Evolutionary conservation across 441 rosid genomes (phyloP).

Genomic region (Euphorbia schlechtendalii): DNA sequence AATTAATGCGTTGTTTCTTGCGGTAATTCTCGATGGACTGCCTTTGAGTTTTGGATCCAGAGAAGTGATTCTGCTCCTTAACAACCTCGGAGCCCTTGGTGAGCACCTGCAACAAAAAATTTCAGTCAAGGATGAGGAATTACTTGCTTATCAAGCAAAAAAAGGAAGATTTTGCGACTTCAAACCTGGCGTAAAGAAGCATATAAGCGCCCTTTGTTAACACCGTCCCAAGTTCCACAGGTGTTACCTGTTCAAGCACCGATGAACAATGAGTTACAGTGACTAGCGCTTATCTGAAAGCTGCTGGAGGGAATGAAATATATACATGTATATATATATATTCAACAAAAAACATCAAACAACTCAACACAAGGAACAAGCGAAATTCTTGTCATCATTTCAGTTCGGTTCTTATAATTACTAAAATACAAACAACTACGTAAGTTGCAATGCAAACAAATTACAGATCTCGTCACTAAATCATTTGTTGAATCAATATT

Average conservation of each 20-base stretch:
- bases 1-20: conserved; percentile 21
- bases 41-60: conserved; percentile 34
- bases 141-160: neutral
- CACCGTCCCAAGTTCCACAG: conserved; percentile 63
- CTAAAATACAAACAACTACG: neutral
- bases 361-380: too few species aligned
- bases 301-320: neutral
- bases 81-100: conserved; percentile 71
- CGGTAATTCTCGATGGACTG: conserved; percentile 21
- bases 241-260: conserved; percentile 51
- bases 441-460: neutral
- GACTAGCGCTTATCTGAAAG: neutral
- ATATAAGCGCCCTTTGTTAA: conserved; percentile 74
- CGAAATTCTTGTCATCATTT: too few species aligned
- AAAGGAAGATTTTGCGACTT: conserved; percentile 14
- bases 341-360: too few species aligned
- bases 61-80: conserved; percentile 42
- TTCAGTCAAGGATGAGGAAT: neutral
- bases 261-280: neutral
- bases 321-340: too few species aligned
- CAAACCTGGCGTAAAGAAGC: conserved; percentile 87
- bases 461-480: neutral
- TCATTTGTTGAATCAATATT: too few species aligned
- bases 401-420: neutral
- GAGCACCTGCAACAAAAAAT: conserved; percentile 58